Percentiles rank a stretch among this genome's conserved stretches.
phyloP scores from a whole-genome alignment of 1,284 basidiomycete species.

The Ceratobasidium sp. region DNA sequence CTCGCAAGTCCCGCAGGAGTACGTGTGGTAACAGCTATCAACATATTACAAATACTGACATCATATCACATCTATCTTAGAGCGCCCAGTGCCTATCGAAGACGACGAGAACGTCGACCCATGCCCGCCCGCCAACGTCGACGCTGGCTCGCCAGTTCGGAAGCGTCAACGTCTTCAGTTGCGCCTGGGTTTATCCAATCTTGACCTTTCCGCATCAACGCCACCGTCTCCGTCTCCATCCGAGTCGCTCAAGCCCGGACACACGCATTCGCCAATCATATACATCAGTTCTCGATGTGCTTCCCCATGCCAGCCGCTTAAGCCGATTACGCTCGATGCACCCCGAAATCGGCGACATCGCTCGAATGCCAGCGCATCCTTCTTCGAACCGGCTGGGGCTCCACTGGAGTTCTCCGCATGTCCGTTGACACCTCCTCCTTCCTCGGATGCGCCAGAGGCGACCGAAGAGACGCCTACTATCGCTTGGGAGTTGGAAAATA shows the following conservation, averaged over 20 bases:
- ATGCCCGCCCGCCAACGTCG: slow-evolving; percentile 32
- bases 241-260: slow-evolving; percentile 34
- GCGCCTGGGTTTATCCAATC: slow-evolving; percentile 21
- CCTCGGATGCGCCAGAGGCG: slow-evolving; percentile 1
- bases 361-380: slow-evolving; percentile 42
- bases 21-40: not conserved
- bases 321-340: slow-evolving; percentile 22
- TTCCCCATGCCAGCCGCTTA: slow-evolving; percentile 18
- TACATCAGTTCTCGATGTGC: slow-evolving; percentile 12
- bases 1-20: slow-evolving; percentile 39
- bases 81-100: slow-evolving; percentile 29
- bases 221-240: slow-evolving; percentile 30
- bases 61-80: slow-evolving; percentile 6
- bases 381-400: slow-evolving; percentile 22
- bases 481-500: slow-evolving; percentile 38
- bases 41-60: slow-evolving; percentile 30
- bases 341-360: slow-evolving; percentile 38
- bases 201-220: slow-evolving; percentile 22
- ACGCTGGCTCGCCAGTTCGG: slow-evolving; percentile 33
- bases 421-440: not conserved
- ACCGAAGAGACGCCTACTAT: slow-evolving; percentile 23
- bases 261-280: slow-evolving; percentile 6
- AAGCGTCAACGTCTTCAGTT: slow-evolving; percentile 39
- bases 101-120: slow-evolving; percentile 42
- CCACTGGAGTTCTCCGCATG: slow-evolving; percentile 15